phyloP scores from a whole-genome alignment of 805 yeast species.

The Blastobotrys terrestris region DNA sequence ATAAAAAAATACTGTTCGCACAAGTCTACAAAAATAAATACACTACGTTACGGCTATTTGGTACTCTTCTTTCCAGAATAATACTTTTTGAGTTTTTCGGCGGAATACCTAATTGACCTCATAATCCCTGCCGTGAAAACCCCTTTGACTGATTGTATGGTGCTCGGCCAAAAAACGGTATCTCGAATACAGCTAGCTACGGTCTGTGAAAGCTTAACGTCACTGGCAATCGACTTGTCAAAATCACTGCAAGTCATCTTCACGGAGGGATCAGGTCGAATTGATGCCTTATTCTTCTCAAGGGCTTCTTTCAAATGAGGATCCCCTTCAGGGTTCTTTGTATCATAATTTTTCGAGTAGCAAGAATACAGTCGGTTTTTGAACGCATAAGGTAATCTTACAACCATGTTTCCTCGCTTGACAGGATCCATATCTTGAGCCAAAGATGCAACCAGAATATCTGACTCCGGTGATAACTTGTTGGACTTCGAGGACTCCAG shows the following conservation, averaged over 20 bases:
- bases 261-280: not conserved
- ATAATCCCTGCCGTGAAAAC: slow-evolving; percentile 76
- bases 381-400: slow-evolving; percentile 46
- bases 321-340: slow-evolving; percentile 1
- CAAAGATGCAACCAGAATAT: slow-evolving; percentile 27
- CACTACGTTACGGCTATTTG: not conserved
- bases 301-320: slow-evolving; percentile 9
- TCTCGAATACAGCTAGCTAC: slow-evolving; percentile 39
- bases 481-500: slow-evolving; percentile 11
- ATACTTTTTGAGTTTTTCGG: slow-evolving; percentile 52
- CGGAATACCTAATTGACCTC: slow-evolving; percentile 67
- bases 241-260: slow-evolving; percentile 29
- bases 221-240: slow-evolving; percentile 39
- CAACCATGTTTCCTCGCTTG: slow-evolving; percentile 39
- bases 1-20: not conserved
- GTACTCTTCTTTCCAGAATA: slow-evolving; percentile 8
- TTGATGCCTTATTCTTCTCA: not conserved
- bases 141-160: slow-evolving; percentile 76
- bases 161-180: slow-evolving; percentile 64
- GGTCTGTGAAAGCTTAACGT: slow-evolving; percentile 33
- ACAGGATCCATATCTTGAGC: slow-evolving; percentile 32
- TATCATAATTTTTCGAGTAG: slow-evolving; percentile 12
- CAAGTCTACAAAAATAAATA: not conserved
- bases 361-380: slow-evolving; percentile 35
- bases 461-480: slow-evolving; percentile 7